Conservation (phyloP, 352 stramenopile genomes). For the Phytophthora chlamydospora region DNA sequence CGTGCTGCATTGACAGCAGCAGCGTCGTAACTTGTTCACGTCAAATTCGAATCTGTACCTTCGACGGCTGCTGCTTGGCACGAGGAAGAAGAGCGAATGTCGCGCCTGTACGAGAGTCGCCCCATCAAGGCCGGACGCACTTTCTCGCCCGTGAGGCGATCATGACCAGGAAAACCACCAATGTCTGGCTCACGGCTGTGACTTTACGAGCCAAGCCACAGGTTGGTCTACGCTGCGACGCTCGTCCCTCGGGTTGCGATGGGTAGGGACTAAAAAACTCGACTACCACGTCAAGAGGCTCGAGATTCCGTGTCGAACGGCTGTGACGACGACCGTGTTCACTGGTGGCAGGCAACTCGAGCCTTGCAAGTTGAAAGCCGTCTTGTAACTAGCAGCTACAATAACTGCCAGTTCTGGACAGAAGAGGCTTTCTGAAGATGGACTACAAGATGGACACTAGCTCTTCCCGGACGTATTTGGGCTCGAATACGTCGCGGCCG, state of each 20-base stretch:
- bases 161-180: constrained; percentile 7
- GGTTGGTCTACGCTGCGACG: constrained; percentile 6
- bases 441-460: neutral
- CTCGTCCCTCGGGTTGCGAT: constrained; percentile 17
- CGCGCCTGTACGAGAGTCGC: constrained; percentile 7
- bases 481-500: neutral
- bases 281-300: neutral
- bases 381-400: neutral
- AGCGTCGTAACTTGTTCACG: constrained; percentile 23
- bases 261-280: constrained; percentile 16
- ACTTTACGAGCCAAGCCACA: constrained; percentile 6
- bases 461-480: constrained; percentile 13
- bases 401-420: constrained; percentile 9
- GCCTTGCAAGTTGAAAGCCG: neutral
- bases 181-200: constrained; percentile 25
- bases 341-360: neutral
- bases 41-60: constrained; percentile 11
- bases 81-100: constrained; percentile 1
- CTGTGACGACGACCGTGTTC: too few relatives aligned
- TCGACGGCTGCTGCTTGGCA: constrained; percentile 3
- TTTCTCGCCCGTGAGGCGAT: constrained; percentile 24
- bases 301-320: neutral
- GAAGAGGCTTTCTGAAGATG: constrained; percentile 15
- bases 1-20: neutral
- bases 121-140: constrained; percentile 22